Base-by-base conservation (phyloP, 345 rosid species). In the Cochlearia excelsa region DNA sequence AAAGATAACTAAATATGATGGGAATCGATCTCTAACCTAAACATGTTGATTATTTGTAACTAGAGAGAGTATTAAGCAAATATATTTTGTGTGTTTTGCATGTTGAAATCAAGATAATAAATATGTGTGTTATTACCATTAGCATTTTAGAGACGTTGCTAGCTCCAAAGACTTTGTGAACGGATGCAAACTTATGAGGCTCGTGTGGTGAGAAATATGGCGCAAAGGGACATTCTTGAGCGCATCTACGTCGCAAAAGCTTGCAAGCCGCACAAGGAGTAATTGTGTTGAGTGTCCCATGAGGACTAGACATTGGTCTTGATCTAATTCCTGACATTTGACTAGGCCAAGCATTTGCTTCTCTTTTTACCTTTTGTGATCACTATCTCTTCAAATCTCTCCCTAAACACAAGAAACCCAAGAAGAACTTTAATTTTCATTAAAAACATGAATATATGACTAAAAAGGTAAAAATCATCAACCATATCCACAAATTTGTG, bases 241-340 rank as follows among this genome's bases (percentile, higher is more conserved):
- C 93, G 59, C 98, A 92, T 57, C 98, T 77, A 11, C 98, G 78
- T 46, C 98, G 72, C 75, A 92, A 59, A 54, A 92, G 95, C 78
- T 92, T 92, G 54, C 98, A 92, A 57, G 98, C 96, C 4, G 98
- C 98, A 54, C 98, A 92, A 29, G 98, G 98, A 55, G 96, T 88
- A n/a, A 80, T 78, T 23, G 93, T 88, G 35, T 92, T 92, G 56
- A 92, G 84, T 64, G 82, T 78, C 76, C 93, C 95, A 4, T 79
- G 81, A 77, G 88, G 85, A 69, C 83, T 79, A 51, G 82, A 62
- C 89, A 84, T 83, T 68, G 84, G 88, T 69, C 95, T 82, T 75
- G 95, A 82, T 75, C 95, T 81, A 26, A 63, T 56, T 81, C 94
- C 85, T 82, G 82, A 77, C 82, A 90, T 82, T 74, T 77, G 80